Conservation (phyloP, 1,284 basidiomycete species). For the Microstroma glucosiphilum region DNA sequence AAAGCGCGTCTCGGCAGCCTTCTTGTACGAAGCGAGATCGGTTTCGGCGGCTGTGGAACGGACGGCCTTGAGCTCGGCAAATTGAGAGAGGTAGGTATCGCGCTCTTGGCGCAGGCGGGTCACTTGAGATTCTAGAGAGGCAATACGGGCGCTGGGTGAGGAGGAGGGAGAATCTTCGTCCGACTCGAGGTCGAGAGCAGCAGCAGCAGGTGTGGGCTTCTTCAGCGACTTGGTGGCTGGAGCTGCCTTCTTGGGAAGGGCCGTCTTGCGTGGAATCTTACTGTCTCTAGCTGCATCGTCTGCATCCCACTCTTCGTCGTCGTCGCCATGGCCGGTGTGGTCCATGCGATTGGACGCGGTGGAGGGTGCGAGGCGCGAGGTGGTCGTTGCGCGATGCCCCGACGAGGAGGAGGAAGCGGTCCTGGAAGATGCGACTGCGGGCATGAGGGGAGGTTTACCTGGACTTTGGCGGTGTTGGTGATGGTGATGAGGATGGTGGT, state of each 20-base stretch:
- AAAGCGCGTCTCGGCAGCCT: background rate
- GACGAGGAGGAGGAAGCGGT: background rate
- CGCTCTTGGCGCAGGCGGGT: background rate
- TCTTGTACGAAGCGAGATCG: background rate
- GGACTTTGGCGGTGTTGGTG: background rate
- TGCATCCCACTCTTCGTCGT: background rate
- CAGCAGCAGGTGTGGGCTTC: background rate
- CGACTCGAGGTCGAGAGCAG: background rate
- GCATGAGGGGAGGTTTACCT: background rate
- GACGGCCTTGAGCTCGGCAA: background rate
- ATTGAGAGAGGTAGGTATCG: background rate
- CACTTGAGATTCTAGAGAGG: background rate
- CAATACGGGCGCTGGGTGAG: background rate
- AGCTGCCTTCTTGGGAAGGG: background rate
- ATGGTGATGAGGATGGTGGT: background rate
- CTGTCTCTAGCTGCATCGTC: background rate
- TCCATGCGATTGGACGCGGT: slow-evolving; percentile 1
- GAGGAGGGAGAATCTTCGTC: background rate
- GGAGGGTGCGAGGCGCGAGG: background rate
- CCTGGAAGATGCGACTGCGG: background rate
- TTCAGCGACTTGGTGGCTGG: background rate
- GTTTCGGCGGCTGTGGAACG: background rate
- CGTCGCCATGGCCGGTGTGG: background rate
- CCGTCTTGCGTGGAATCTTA: background rate
- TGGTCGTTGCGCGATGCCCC: background rate